A percentile compares a stretch with the other conserved stretches of the same genome.
phyloP scores from a whole-genome alignment of 371 early-diverging fungal genomes.

The Chytridium lagenaria region DNA sequence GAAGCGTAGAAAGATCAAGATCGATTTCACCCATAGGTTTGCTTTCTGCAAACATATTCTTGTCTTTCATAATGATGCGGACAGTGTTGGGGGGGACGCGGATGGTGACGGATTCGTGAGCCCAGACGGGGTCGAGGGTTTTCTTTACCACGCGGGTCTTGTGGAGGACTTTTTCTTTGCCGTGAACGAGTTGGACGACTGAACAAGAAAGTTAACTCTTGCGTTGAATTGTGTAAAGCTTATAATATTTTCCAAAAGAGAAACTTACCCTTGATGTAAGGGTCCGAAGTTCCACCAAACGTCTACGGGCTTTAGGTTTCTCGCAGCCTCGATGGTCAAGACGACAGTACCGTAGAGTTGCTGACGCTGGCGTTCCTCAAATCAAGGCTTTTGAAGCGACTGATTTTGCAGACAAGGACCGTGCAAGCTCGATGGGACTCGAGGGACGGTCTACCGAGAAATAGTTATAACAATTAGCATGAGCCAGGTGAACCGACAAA shows the following conservation, averaged over 20 bases:
- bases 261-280: slow-evolving; percentile 42
- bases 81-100: slow-evolving; percentile 36
- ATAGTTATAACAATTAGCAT: background rate
- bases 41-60: slow-evolving; percentile 41
- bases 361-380: slow-evolving; percentile 10
- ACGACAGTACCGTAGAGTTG: slow-evolving; percentile 18
- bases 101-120: slow-evolving; percentile 35
- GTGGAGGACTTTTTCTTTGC: slow-evolving; percentile 40
- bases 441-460: too few species aligned
- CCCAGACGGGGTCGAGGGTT: slow-evolving; percentile 46
- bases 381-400: background rate
- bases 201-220: too few species aligned
- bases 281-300: slow-evolving; percentile 49
- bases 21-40: slow-evolving; percentile 44
- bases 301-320: slow-evolving; percentile 52
- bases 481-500: background rate
- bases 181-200: slow-evolving; percentile 39
- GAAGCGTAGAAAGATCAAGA: slow-evolving; percentile 35
- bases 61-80: slow-evolving; percentile 43
- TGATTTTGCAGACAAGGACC: too few species aligned
- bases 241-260: slow-evolving; percentile 2
- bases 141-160: slow-evolving; percentile 55
- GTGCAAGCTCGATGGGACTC: too few species aligned
- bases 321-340: slow-evolving; percentile 43
- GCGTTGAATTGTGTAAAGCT: background rate